Conservation (phyloP, 768 basidiomycete genomes). For the Russula dissimulans region DNA sequence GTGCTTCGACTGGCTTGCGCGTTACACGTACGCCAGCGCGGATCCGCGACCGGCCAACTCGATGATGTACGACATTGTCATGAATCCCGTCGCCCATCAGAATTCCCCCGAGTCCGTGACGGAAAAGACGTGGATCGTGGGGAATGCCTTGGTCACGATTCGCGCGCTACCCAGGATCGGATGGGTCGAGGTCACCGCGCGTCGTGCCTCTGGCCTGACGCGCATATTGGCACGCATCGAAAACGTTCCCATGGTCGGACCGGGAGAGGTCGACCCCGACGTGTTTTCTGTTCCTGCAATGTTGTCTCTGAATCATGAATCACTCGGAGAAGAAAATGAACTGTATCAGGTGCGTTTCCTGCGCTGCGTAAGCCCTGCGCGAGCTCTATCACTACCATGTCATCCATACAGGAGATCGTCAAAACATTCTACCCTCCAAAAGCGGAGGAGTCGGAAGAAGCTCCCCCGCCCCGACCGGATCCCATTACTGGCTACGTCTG, state of each 20-base stretch:
- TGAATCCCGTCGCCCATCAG: slow-evolving; percentile 37
- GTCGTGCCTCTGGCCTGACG: slow-evolving; percentile 84
- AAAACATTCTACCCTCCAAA: slow-evolving; percentile 7
- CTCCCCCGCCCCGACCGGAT: slow-evolving; percentile 42
- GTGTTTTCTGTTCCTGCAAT: slow-evolving; percentile 58
- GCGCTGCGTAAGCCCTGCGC: neutral
- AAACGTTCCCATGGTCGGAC: slow-evolving; percentile 77
- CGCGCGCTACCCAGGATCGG: slow-evolving; percentile 62
- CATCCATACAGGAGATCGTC: slow-evolving; percentile 7
- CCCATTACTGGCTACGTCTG: slow-evolving; percentile 82
- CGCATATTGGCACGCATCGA: slow-evolving; percentile 78
- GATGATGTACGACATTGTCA: slow-evolving; percentile 68
- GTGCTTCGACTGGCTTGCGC: slow-evolving; percentile 94
- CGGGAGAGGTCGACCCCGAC: slow-evolving; percentile 81
- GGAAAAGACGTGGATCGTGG: slow-evolving; percentile 80
- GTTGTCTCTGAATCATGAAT: slow-evolving; percentile 59
- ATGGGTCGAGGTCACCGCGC: slow-evolving; percentile 81
- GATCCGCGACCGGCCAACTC: slow-evolving; percentile 84
- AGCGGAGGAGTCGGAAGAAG: slow-evolving; percentile 15
- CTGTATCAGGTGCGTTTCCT: slow-evolving; percentile 19
- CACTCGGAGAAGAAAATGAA: slow-evolving; percentile 11
- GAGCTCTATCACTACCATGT: neutral
- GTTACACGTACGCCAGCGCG: slow-evolving; percentile 90
- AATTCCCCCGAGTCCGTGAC: slow-evolving; percentile 33
- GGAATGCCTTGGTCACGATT: slow-evolving; percentile 78